These are phyloP conservation scores for Aspergillus candidus DNA, from an alignment of 2,329 filamentous ascomycete species.

Conservation along the genomic window DNA sequence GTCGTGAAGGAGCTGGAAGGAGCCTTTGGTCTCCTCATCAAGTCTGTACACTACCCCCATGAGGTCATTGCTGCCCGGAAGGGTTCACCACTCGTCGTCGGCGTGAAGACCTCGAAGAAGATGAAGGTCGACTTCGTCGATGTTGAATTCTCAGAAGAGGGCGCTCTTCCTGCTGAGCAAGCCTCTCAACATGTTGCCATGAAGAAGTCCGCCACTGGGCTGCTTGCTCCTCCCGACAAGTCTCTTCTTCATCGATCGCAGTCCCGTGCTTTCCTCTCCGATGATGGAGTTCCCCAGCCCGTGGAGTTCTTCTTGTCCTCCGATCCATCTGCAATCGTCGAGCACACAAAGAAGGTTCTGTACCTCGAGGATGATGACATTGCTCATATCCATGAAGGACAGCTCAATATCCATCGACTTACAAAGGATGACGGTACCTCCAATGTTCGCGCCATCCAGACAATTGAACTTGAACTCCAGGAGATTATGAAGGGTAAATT, in stretches of 20 bases:
- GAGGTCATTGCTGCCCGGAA: conserved; percentile 97
- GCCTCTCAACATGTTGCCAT: conserved; percentile 94
- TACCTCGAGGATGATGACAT: conserved; percentile 99
- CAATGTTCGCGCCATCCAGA: conserved; percentile 97
- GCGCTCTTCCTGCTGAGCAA: conserved; percentile 81
- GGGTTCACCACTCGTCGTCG: conserved; percentile 94
- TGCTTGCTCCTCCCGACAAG: conserved; percentile 91
- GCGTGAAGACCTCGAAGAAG: conserved; percentile 93
- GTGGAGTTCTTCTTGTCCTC: conserved; percentile 99
- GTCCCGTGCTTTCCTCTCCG: conserved; percentile 96
- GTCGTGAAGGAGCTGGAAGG: conserved; percentile 98
- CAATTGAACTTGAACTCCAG: conserved; percentile 95
- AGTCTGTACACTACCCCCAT: conserved; percentile 97
- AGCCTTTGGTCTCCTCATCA: conserved; percentile 93
- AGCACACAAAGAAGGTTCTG: conserved; percentile 99
- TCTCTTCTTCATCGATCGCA: conserved; percentile 96
- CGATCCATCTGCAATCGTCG: conserved; percentile 94
- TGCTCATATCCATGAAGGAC: conserved; percentile 98
- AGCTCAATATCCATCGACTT: conserved; percentile 96
- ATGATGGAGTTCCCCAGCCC: conserved; percentile 95
- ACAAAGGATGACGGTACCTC: conserved; percentile 95
- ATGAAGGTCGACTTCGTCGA: conserved; percentile 99
- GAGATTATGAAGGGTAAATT: conserved; percentile 99
- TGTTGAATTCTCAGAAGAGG: conserved; percentile 91
- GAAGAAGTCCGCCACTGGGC: conserved; percentile 73